These are phyloP conservation scores for Citrullus amarus DNA, from an alignment of 306 rosid genomes.

Conservation along the genomic window DNA sequence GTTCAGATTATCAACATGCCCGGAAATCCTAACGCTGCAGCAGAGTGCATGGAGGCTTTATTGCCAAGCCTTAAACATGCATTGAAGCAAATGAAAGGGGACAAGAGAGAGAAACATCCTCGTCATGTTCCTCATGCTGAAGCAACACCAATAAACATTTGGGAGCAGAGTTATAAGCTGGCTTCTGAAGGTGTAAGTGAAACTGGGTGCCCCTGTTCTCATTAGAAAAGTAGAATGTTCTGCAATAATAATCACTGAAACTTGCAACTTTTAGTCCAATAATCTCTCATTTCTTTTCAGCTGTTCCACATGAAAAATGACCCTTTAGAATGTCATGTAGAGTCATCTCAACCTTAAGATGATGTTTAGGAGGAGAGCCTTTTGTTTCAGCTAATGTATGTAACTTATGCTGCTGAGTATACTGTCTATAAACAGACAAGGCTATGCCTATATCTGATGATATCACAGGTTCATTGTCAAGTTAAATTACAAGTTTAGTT, in stretches of 20 bases:
- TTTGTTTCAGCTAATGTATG: not conserved
- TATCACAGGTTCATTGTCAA: no score
- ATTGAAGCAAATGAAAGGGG: slow-evolving; percentile 74
- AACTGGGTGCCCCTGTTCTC: slow-evolving; percentile 45
- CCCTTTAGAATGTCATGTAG: not conserved
- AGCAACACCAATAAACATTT: slow-evolving; percentile 38
- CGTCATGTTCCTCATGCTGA: slow-evolving; percentile 65
- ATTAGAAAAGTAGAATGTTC: slow-evolving; percentile 9
- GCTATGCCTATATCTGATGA: not conserved
- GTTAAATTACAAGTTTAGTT: no score
- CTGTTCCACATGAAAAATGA: not conserved
- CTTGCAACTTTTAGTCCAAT: not conserved
- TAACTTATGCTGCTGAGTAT: not conserved
- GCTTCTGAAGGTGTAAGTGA: slow-evolving; percentile 34
- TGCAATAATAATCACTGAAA: not conserved
- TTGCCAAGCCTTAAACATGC: slow-evolving; percentile 88
- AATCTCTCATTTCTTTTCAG: not conserved
- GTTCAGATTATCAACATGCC: slow-evolving; percentile 91
- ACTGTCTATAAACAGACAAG: not conserved
- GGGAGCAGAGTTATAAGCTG: slow-evolving; percentile 55
- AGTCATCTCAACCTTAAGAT: not conserved
- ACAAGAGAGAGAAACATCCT: slow-evolving; percentile 85
- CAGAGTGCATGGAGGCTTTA: slow-evolving; percentile 86
- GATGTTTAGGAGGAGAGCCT: not conserved
- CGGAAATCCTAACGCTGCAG: slow-evolving; percentile 90